Base-by-base conservation (phyloP, 1,284 basidiomycete species). In the Sanghuangporus sanghuang region DNA sequence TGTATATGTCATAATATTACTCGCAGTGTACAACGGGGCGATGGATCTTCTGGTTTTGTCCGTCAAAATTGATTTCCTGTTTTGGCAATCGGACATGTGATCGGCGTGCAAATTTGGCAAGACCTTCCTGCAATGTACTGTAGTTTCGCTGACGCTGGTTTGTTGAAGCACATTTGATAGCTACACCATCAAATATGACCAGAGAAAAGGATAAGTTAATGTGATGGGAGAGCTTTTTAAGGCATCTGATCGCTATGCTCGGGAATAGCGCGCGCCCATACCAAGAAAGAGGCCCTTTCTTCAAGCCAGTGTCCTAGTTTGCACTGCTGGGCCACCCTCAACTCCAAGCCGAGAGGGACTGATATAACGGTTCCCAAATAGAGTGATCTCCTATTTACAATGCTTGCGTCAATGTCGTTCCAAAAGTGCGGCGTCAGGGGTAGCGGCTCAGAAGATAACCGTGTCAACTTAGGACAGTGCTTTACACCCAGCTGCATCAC, bases 341-440 rank as follows among this genome's bases (percentile, higher is more conserved):
- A 32, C 53, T 18, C 38, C 23, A 32, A 39, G 53, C 27, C 14
- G 32, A 54, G 35, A n/a, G 32, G 53, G 38, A 36, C 14, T 54
- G 53, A 12, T 38, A 54, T 38, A 11, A 35, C 21, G 32, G 7
- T 54, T 35, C 32, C 53, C 53, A 38, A 16, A 32, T 54, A 36
- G 14, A 54, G 53, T 16, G 16, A 35, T 54, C 53, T 35, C 53
- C 53, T 54, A 54, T 54, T 35, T 54, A n/a, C 27, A 38, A 32
- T n/a, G 32, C 36, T 54, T 11, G 53, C 32, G 27, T 54, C 53
- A 54, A 32, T 38, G 18, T 38, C 53, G 53, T 54, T 6, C 53
- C 53, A 54, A 54, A 32, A 35, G 53, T 32, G 38, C 38, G 53
- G 53, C 53, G 53, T 54, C 53, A 54, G 53, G 53, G 53, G 32